Evolutionary conservation across 2,329 filamentous ascomycete species (phyloP).

Genomic region (Macrophomina tecta): DNA sequence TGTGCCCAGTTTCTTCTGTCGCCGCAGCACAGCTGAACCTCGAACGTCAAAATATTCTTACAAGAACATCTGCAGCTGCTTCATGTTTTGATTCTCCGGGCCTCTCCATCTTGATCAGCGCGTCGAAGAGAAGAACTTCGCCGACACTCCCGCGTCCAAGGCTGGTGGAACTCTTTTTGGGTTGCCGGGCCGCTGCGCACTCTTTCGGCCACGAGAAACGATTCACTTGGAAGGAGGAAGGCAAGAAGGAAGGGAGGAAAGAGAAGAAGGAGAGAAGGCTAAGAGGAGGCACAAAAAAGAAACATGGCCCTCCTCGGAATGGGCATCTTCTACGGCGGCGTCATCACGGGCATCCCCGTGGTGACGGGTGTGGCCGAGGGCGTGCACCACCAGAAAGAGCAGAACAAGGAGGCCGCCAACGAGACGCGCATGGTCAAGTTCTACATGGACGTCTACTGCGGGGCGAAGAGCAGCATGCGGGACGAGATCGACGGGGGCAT

Average conservation of each 20-base stretch:
- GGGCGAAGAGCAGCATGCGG: constrained; percentile 42
- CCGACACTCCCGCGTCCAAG: too few relatives aligned
- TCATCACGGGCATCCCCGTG: constrained; percentile 54
- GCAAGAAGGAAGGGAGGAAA: not conserved
- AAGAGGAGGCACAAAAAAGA: not conserved
- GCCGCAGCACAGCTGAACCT: not conserved
- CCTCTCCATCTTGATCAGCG: too few relatives aligned
- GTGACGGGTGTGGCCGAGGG: constrained; percentile 59
- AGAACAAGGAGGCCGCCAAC: constrained; percentile 57
- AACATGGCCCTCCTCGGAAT: constrained; percentile 39
- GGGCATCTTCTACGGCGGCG: constrained; percentile 46
- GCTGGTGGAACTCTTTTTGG: too few relatives aligned
- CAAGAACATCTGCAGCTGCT: not conserved
- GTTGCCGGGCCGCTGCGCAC: too few relatives aligned
- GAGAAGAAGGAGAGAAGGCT: too few relatives aligned
- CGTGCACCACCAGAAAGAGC: constrained; percentile 56
- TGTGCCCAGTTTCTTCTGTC: not conserved
- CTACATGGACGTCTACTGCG: constrained; percentile 54
- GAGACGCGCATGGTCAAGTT: constrained; percentile 60
- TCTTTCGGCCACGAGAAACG: too few relatives aligned
- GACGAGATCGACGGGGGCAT: constrained; percentile 51
- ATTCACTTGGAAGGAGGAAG: not conserved
- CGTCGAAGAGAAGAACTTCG: too few relatives aligned
- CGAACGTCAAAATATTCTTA: not conserved
- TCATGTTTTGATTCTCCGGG: too few relatives aligned